phyloP scores from a whole-genome alignment of 768 basidiomycete species.

The Mycena galopus region DNA sequence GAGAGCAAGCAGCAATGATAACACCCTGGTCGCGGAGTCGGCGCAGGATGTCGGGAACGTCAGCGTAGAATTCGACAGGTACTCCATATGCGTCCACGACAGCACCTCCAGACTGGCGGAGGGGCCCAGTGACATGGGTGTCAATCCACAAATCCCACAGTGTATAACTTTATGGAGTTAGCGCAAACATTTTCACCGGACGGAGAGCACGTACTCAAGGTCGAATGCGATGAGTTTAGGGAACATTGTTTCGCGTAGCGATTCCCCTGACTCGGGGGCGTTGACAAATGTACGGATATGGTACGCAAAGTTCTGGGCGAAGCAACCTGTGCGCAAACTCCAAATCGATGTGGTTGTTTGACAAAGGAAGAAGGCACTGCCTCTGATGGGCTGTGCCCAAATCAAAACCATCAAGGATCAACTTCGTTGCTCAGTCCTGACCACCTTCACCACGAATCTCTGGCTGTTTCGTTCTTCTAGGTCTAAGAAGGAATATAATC shows the following conservation, averaged over 20 bases:
- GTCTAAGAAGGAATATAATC: too few species aligned
- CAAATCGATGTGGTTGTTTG: too few species aligned
- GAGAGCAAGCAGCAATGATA: constrained; percentile 78
- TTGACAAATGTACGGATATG: too few species aligned
- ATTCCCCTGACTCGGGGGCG: too few species aligned
- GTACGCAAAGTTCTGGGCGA: too few species aligned
- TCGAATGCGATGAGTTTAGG: constrained; percentile 80
- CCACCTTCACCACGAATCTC: too few species aligned
- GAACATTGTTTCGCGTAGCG: constrained; percentile 16
- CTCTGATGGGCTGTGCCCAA: too few species aligned
- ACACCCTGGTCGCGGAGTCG: constrained; percentile 63
- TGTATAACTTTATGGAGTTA: constrained; percentile 69
- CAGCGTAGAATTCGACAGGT: constrained; percentile 77
- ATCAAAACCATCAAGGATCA: too few species aligned
- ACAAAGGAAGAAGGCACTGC: too few species aligned
- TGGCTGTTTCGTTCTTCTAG: too few species aligned
- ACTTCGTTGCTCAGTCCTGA: too few species aligned
- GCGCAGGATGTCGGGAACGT: constrained; percentile 82
- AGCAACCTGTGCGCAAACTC: too few species aligned
- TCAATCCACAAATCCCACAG: constrained; percentile 93
- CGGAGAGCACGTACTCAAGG: constrained; percentile 67
- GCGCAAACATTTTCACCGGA: not conserved
- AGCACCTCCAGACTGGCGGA: constrained; percentile 61
- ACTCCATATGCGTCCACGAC: constrained; percentile 62
- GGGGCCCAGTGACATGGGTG: constrained; percentile 75